These are phyloP conservation scores for Taiwanofungus camphoratus DNA, from an alignment of 1,284 basidiomycete species.

Conservation along the genomic window DNA sequence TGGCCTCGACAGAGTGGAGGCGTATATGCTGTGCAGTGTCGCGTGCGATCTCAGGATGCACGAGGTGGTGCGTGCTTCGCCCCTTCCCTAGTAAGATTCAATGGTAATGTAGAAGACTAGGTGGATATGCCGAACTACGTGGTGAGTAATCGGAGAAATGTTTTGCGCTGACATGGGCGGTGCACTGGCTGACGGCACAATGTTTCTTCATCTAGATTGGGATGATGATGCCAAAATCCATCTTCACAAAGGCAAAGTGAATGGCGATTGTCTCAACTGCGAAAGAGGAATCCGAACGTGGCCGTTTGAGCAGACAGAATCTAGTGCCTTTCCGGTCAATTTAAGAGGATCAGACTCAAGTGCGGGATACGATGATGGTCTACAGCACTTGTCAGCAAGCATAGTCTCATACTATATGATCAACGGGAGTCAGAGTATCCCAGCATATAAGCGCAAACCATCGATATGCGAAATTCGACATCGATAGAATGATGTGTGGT, in stretches of 20 bases:
- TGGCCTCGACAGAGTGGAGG: slow-evolving; percentile 36
- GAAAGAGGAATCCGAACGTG: too few relatives aligned
- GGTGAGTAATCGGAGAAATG: slow-evolving; percentile 40
- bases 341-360: too few relatives aligned
- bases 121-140: slow-evolving; percentile 65
- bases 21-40: slow-evolving; percentile 60
- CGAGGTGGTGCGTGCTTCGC: slow-evolving; percentile 45
- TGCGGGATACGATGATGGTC: too few relatives aligned
- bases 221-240: background rate
- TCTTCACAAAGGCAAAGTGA: background rate
- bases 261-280: too few relatives aligned
- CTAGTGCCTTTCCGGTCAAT: too few relatives aligned
- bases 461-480: too few relatives aligned
- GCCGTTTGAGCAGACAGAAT: too few relatives aligned
- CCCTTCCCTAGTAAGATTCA: background rate
- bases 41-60: slow-evolving; percentile 54
- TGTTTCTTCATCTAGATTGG: background rate
- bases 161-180: background rate
- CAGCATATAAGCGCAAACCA: too few relatives aligned
- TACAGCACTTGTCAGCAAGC: too few relatives aligned
- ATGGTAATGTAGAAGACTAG: slow-evolving; percentile 23
- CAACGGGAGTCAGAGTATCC: too few relatives aligned
- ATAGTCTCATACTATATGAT: too few relatives aligned
- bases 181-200: background rate
- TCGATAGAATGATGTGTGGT: too few relatives aligned